Percentiles rank a stretch among this genome's conserved stretches.
These are phyloP conservation scores for Sporothrix phasma DNA, from an alignment of 2,329 filamentous ascomycete species.

Conservation along the genomic window DNA sequence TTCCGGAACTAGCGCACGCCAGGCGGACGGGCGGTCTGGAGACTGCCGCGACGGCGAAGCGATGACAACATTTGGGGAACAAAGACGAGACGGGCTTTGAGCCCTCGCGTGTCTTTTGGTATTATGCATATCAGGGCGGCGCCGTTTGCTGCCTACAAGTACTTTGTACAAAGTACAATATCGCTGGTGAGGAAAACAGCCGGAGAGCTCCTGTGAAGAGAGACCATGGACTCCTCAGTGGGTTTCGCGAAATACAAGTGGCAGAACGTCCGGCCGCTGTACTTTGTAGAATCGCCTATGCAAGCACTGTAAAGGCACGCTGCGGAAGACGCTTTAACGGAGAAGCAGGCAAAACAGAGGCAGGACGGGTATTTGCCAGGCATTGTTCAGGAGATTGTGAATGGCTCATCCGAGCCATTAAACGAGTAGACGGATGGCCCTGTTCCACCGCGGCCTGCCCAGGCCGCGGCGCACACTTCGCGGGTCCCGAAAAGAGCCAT, in stretches of 20 bases:
- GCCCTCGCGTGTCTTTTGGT: too few relatives aligned
- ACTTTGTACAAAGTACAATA: background rate
- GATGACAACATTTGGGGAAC: background rate
- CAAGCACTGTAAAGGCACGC: background rate
- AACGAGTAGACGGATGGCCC: too few relatives aligned
- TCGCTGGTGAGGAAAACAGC: too few relatives aligned
- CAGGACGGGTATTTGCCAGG: background rate
- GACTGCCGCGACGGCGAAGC: slow-evolving; percentile 11
- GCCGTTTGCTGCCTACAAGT: background rate
- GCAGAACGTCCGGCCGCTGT: background rate
- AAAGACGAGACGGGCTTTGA: background rate
- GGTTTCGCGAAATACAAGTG: background rate
- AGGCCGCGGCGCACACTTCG: background rate
- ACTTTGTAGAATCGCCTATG: background rate
- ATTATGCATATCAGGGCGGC: background rate
- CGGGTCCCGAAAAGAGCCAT: too few relatives aligned
- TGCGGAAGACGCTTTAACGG: background rate
- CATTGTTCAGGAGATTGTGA: background rate
- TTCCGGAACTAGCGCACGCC: slow-evolving; percentile 10
- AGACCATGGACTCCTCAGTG: background rate
- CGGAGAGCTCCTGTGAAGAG: background rate
- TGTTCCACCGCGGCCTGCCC: background rate
- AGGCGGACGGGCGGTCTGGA: slow-evolving; percentile 15
- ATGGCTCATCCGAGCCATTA: too few relatives aligned
- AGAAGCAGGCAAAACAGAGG: too few relatives aligned